Conservation (phyloP, 306 rosid genomes). For the Delonix regia region DNA sequence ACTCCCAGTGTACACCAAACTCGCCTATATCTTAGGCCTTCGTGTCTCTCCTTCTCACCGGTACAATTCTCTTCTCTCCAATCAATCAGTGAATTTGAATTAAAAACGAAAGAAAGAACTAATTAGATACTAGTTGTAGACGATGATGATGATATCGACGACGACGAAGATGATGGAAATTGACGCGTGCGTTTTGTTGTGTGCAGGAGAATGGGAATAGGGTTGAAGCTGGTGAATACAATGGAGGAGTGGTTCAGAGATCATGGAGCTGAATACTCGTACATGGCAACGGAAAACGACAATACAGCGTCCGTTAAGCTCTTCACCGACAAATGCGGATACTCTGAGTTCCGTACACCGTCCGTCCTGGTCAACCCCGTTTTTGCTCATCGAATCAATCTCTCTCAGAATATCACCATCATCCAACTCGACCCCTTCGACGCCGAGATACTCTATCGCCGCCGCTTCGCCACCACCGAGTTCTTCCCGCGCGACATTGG, state of each 20-base stretch:
- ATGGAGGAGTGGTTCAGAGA: conserved; percentile 84
- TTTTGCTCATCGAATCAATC: conserved; percentile 56
- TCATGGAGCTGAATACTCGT: conserved; percentile 84
- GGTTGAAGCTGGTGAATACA: conserved; percentile 58
- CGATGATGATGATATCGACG: background rate
- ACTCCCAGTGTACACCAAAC: conserved; percentile 71
- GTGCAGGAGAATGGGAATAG: conserved; percentile 90
- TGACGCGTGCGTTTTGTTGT: background rate
- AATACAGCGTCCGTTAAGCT: conserved; percentile 78
- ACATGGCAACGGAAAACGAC: conserved; percentile 91
- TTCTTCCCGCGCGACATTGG: conserved; percentile 96
- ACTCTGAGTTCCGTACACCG: conserved; percentile 84
- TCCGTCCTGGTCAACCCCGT: conserved; percentile 86
- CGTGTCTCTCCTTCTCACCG: conserved; percentile 87
- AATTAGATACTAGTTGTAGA: no score
- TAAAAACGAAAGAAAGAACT: background rate
- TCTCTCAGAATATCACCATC: conserved; percentile 43
- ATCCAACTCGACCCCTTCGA: conserved; percentile 55
- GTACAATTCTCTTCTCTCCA: conserved; percentile 35
- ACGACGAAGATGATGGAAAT: background rate
- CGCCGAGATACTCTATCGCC: conserved; percentile 75
- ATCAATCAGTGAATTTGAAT: background rate
- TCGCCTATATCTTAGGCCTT: conserved; percentile 86
- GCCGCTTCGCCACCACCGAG: conserved; percentile 79
- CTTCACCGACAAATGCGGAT: conserved; percentile 90